Evolutionary conservation across 306 rosid genomes (phyloP), one percentile per base, ranked within the genome.

Genomic region (Hylodesmum podocarpum): DNA sequence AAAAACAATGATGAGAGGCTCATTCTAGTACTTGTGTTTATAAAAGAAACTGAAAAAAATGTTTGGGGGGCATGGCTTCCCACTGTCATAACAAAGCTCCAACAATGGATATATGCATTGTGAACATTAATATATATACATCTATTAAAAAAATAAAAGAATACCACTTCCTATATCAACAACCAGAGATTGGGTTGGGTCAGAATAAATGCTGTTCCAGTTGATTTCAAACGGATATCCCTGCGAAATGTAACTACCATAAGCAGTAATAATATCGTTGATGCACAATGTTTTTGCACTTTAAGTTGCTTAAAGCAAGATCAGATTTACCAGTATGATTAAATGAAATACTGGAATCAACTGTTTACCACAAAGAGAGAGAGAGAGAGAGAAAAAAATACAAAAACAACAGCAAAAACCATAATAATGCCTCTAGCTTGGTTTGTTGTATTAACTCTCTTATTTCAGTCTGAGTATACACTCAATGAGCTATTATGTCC

Each of bases 121-220:
- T 21, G 64, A 70, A 14, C 11, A 78, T 18, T 63, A 59, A 62
- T 9, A n/a, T n/a, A n/a, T n/a, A n/a, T n/a, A n/a, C n/a, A n/a
- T n/a, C n/a, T n/a, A n/a, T 51, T 21, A 5, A 54, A 22, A 16
- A 39, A 34, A 65, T 50, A 37, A 75, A 64, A 58, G 61, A 27
- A 33, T 94, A 94, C 98, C 97, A 83, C 97, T 89, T 85, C 98
- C 97, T 37, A 95, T 89, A 83, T 95, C 98, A 84, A 95, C 96
- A 43, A 86, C 93, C 80, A 95, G 87, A 49, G 96, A 89, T 57
- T 81, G 89, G 81, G 86, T 68, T 25, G 92, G 85, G 69, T 86
- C 91, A 66, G 84, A 72, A 78, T 80, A 92, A 28, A 76, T 63
- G 53, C 66, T 74, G 15, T 78, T 84, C 98, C 98, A 95, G 78